Percentiles rank a stretch among this genome's conserved stretches.
Conservation (phyloP, 2,329 filamentous ascomycete species). For the Emericellopsis cladophorae region DNA sequence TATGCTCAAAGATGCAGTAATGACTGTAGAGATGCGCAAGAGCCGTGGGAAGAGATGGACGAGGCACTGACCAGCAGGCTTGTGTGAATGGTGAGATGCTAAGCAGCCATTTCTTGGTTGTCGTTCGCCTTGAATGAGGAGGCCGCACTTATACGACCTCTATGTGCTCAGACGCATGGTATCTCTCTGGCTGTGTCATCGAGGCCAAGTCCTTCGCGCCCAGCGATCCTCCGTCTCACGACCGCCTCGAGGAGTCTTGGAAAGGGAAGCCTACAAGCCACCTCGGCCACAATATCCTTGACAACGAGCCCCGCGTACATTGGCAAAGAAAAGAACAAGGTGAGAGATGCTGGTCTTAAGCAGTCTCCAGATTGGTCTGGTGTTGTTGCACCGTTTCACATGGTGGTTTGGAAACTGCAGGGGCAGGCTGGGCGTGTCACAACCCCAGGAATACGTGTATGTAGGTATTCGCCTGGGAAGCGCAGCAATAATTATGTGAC, state of each 20-base stretch:
- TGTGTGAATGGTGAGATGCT: neutral
- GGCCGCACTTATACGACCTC: neutral
- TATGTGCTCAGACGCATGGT: neutral
- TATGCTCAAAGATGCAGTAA: neutral
- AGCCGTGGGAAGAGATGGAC: neutral
- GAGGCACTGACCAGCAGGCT: neutral
- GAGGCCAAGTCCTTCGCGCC: neutral
- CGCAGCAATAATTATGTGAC: too few species aligned
- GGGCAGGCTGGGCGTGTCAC: too few species aligned
- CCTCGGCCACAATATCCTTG: neutral
- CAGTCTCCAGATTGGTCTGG: too few species aligned
- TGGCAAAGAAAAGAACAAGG: too few species aligned
- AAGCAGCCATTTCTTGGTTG: neutral
- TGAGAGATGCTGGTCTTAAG: too few species aligned
- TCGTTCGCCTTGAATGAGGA: neutral
- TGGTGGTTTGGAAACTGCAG: too few species aligned
- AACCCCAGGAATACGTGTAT: too few species aligned
- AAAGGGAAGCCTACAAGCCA: neutral
- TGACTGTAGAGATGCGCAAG: neutral
- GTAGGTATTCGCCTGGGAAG: too few species aligned
- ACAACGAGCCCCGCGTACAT: too few species aligned
- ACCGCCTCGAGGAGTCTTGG: neutral
- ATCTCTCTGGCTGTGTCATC: neutral
- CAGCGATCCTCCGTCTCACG: neutral
- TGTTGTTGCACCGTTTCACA: too few species aligned